phyloP scores from a whole-genome alignment of 805 yeast species.

The Lipomyces spencermartinsiae region DNA sequence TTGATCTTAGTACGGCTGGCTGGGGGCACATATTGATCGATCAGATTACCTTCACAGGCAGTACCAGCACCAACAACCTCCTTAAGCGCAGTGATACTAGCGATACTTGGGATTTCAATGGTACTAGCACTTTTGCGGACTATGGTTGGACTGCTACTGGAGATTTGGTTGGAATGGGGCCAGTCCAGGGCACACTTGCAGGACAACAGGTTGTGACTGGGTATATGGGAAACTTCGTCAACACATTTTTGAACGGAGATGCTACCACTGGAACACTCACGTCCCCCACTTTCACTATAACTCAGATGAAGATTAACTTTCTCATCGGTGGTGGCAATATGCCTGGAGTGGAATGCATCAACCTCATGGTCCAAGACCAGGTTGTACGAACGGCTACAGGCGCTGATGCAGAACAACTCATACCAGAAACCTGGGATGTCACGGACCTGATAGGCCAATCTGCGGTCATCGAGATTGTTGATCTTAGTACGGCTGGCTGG shows the following conservation, averaged over 20 bases:
- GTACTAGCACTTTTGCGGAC: background rate
- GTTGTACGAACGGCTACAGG: conserved; percentile 10
- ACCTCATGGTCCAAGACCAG: conserved; percentile 8
- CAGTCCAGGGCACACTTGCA: conserved; percentile 5
- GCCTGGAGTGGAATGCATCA: conserved; percentile 13
- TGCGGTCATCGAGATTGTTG: conserved; percentile 6
- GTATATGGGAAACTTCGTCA: background rate
- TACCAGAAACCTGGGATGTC: conserved; percentile 1
- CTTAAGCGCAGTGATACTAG: background rate
- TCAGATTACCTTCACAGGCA: conserved; percentile 8
- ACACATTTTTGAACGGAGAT: conserved; percentile 8
- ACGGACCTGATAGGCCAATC: conserved; percentile 11
- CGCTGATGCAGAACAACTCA: conserved; percentile 4
- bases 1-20: conserved; percentile 8
- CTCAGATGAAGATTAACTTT: background rate
- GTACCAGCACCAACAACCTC: conserved; percentile 1
- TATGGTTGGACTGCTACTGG: conserved; percentile 8
- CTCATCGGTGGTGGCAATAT: conserved; percentile 10
- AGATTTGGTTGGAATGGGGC: conserved; percentile 17
- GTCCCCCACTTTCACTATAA: conserved; percentile 10
- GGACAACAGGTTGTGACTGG: too few relatives aligned
- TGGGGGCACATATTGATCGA: conserved; percentile 13
- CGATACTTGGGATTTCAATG: background rate
- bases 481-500: conserved; percentile 1
- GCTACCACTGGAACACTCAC: conserved; percentile 16